Conservation (phyloP, 148 eudicot genomes). For the Suaeda aralocaspica region DNA sequence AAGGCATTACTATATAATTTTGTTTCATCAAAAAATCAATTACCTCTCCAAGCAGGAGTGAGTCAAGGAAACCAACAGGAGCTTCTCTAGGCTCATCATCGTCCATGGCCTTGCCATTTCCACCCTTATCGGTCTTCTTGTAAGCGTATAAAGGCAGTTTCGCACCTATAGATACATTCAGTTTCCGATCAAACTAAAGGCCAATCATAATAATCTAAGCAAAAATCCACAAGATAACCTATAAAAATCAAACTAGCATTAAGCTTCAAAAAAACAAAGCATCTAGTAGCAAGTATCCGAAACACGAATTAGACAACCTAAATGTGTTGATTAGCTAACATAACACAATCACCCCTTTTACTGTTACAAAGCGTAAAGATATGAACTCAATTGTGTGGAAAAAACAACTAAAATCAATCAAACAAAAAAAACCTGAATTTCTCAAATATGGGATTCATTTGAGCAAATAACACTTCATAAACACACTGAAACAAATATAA, state of each 20-base stretch:
- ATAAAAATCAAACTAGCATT: background rate
- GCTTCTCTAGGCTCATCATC: conserved; percentile 40
- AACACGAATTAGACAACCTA: background rate
- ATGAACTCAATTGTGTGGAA: background rate
- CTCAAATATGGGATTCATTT: no score
- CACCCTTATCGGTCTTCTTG: conserved; percentile 42
- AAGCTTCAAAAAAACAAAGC: background rate
- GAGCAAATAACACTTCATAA: no score
- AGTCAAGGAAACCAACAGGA: conserved; percentile 83
- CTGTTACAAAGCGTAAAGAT: no score
- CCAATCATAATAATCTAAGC: conserved; percentile 4
- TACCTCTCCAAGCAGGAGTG: conserved; percentile 96
- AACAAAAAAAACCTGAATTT: no score
- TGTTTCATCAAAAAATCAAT: background rate
- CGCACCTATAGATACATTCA: conserved; percentile 39
- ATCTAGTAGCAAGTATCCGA: background rate
- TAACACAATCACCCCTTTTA: no score
- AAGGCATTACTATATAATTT: background rate
- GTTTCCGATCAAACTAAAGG: background rate
- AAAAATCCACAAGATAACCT: background rate
- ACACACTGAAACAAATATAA: no score
- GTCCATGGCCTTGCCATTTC: conserved; percentile 34
- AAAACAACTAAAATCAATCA: background rate
- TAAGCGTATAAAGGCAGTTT: conserved; percentile 75
- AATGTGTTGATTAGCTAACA: background rate